Evolutionary conservation across 768 basidiomycete species (phyloP), one percentile per base, ranked within the genome.

Genomic region (Termitomyces sp.): DNA sequence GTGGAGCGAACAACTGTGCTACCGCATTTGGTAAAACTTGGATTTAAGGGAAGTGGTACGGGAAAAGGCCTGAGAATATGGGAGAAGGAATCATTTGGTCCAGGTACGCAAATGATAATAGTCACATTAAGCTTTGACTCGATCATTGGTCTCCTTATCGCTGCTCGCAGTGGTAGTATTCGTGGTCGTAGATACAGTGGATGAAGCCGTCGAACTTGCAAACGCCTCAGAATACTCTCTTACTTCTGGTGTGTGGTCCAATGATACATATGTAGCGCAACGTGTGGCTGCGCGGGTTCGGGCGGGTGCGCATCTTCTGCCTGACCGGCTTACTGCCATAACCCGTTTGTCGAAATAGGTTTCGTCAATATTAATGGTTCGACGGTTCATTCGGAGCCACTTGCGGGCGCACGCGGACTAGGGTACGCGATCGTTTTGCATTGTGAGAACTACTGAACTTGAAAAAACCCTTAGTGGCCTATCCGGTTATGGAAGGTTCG

Each of bases 71-170:
- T 79, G 73, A 63, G 70, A 30, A 55, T 81, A 12, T 85, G 82
- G 82, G 73, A 82, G 23, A 64, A 74, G 31, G 87, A 89, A 67
- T 77, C 78, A 1, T 87, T 87, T 66, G 84, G 83, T 0, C 85
- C 82, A 50, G 80, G 81, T 80, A 40, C 19, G 64, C 45, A 23
- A 10, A 15, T 40, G 17, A 38, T 11, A 23, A 38, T 11, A 23
- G 47, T 38, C 14, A 5, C 23, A 45, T 54, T 37, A 6, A 37
- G 4, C 3, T 40, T 17, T 8, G 5, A 23, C n/a, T 2, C 40
- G 3, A 17, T 5, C 7, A 8, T 23, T 17, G 12, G 28, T 35
- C 8, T 19, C 12, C 7, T 26, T 30, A 51, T 51, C 12, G 26
- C n/a, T 51, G 26, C 26, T 40, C 28, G 26, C 37, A 76, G 78